These are phyloP conservation scores for Saprolegnia diclina DNA, from an alignment of 352 stramenopile genomes.

Conservation along the genomic window DNA sequence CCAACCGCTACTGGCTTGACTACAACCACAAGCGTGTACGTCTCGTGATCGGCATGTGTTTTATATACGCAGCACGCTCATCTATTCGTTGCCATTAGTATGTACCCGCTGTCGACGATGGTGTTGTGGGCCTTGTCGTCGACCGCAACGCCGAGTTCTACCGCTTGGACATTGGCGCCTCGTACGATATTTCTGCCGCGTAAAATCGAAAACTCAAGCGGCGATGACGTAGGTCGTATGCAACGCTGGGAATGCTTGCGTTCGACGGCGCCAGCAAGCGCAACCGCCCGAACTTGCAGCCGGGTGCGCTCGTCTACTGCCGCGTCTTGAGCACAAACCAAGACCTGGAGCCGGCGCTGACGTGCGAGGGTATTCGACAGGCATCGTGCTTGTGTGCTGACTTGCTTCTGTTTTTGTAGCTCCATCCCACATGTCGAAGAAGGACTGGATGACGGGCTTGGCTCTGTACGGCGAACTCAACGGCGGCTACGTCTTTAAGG, in stretches of 20 bases:
- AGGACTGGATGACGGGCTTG: constrained; percentile 98
- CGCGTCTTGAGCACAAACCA: constrained; percentile 82
- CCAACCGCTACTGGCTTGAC: constrained; percentile 89
- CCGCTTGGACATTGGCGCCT: constrained; percentile 90
- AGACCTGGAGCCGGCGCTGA: constrained; percentile 92
- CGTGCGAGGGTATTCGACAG: constrained; percentile 78
- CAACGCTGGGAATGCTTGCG: constrained; percentile 66
- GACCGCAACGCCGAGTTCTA: constrained; percentile 93
- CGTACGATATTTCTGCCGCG: constrained; percentile 41
- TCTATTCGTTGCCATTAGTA: constrained; percentile 42
- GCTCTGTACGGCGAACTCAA: constrained; percentile 94
- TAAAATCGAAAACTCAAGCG: constrained; percentile 3
- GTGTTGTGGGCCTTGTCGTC: constrained; percentile 92
- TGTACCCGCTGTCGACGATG: constrained; percentile 72
- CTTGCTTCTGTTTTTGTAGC: constrained; percentile 36
- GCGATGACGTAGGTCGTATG: constrained; percentile 43
- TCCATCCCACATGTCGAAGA: constrained; percentile 80
- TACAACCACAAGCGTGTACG: constrained; percentile 79
- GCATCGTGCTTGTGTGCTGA: not conserved
- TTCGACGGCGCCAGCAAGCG: constrained; percentile 98
- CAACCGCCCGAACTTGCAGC: constrained; percentile 91
- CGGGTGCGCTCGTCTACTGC: constrained; percentile 93
- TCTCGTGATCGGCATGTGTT: constrained; percentile 20
- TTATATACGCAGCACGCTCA: constrained; percentile 1
- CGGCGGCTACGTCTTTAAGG: constrained; percentile 89